Percentiles rank a stretch among this genome's conserved stretches.
phyloP scores from a whole-genome alignment of 75 land plant species.

The Cryptomeria japonica region DNA sequence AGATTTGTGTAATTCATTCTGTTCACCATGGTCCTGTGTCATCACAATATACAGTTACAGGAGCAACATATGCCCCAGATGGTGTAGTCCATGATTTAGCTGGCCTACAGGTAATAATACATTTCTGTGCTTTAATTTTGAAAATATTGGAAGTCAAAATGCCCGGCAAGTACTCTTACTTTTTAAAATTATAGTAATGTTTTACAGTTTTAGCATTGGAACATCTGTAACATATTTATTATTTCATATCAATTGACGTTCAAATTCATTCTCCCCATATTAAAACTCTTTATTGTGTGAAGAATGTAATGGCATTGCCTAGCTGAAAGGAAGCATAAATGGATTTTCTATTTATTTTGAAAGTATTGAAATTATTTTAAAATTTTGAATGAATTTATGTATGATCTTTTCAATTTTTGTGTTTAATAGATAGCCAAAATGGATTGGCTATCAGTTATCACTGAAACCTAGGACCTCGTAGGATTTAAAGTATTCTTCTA shows the following conservation, averaged over 20 bases:
- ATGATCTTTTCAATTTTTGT: background rate
- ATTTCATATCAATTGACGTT: too few species aligned
- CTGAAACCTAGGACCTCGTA: background rate
- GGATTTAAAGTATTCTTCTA: background rate
- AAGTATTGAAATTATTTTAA: background rate
- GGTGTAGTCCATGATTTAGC: slow-evolving; percentile 64
- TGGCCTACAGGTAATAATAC: slow-evolving; percentile 62
- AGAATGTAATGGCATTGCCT: background rate
- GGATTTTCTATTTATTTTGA: background rate
- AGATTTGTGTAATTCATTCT: slow-evolving; percentile 90
- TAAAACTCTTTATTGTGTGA: background rate
- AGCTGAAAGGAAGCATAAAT: background rate
- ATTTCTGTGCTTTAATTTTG: background rate
- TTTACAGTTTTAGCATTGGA: background rate
- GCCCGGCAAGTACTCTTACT: background rate
- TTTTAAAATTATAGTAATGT: background rate
- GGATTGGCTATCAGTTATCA: background rate
- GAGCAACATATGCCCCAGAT: slow-evolving; percentile 96
- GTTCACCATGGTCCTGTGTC: slow-evolving; percentile 55
- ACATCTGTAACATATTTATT: background rate
- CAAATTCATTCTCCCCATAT: background rate
- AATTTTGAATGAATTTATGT: background rate
- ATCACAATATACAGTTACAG: slow-evolving; percentile 74
- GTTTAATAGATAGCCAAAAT: background rate
- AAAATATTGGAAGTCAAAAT: background rate